phyloP scores from a whole-genome alignment of 2,329 filamentous ascomycete genomes.

The Leptographium flavum region DNA sequence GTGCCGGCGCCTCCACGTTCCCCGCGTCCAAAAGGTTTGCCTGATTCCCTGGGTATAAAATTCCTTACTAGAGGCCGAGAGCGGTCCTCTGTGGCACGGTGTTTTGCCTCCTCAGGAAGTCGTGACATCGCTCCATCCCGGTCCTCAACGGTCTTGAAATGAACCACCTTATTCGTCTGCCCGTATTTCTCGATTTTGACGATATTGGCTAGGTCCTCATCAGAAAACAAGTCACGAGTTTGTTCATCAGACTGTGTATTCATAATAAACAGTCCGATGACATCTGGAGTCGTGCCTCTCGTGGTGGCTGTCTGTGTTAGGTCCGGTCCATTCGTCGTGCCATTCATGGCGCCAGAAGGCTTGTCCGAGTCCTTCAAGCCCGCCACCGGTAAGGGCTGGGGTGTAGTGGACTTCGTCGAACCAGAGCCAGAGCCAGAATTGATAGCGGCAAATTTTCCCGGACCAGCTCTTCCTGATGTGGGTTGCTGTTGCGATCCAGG shows the following conservation, averaged over 20 bases:
- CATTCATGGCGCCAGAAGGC: conserved; percentile 32
- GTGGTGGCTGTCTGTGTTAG: conserved; percentile 41
- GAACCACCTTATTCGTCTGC: conserved; percentile 68
- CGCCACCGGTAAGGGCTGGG: conserved; percentile 29
- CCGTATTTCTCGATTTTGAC: conserved; percentile 65
- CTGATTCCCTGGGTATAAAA: conserved; percentile 44
- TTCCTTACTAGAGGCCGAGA: conserved; percentile 72
- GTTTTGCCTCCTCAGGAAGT: conserved; percentile 64
- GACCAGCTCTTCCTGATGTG: neutral
- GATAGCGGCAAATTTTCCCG: conserved; percentile 25
- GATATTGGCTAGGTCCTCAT: conserved; percentile 75
- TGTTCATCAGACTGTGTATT: conserved; percentile 75
- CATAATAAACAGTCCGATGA: conserved; percentile 79
- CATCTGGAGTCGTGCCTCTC: conserved; percentile 48
- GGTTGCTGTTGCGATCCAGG: conserved; percentile 18
- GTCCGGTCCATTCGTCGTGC: conserved; percentile 36
- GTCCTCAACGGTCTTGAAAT: conserved; percentile 68
- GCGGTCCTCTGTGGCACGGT: conserved; percentile 54
- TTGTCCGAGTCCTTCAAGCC: conserved; percentile 47
- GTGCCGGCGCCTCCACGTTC: conserved; percentile 49
- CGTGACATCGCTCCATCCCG: conserved; percentile 66
- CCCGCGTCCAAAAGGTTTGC: conserved; percentile 31
- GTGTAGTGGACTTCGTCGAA: conserved; percentile 27
- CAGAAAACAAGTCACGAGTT: conserved; percentile 64
- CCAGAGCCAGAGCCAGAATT: conserved; percentile 14